Base-by-base conservation (phyloP, 768 basidiomycete species). In the Leccinum disarticulatum region DNA sequence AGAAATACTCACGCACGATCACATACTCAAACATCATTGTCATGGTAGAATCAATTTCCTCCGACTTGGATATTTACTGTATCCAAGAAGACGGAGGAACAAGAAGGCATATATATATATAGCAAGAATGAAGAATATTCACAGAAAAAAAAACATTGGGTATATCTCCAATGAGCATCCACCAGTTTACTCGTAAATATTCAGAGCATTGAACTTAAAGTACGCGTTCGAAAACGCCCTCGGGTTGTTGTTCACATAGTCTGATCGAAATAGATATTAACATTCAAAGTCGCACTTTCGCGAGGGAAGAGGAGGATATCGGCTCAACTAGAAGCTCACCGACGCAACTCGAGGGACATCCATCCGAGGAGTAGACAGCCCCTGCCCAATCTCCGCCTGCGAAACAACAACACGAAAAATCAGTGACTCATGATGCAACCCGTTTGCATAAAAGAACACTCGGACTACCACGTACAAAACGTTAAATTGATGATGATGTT, bases 201-300 rank as follows among this genome's bases (percentile, higher is more conserved):
- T 56, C 15, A 69, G 62, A 47, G 59, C 14, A 19, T 70, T 70
- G 60, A 70, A 68, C 27, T 65, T 60, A 7, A 70, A 69, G 55
- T 58, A 69, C 2, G 68, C 66, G 1, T 67, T 63, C 0, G 56
- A 65, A 53, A 60, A 68, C 25, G 60, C 60, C 1, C 14, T 52
- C 14, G 10, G 76, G 57, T 73, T 52, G 3, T 76, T 69, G n/a
- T 74, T 71, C 58, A 83, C 76, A 64, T 88, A 87, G 19, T 73
- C 77, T 60, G 64, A 61, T 17, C 83, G 81, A 73, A 65, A 47
- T 6, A 11, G 5, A 46, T 5, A 47, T 15, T 19, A 27, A 14
- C 25, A 25, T 27, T 81, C 82, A 27, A 59, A 75, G 71, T 50
- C 17, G 48, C 9, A 6, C 13, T 57, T 49, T 25, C 7, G 10